These are phyloP conservation scores for Psilocybe tampanensis DNA, from an alignment of 768 basidiomycete genomes.

Conservation along the genomic window DNA sequence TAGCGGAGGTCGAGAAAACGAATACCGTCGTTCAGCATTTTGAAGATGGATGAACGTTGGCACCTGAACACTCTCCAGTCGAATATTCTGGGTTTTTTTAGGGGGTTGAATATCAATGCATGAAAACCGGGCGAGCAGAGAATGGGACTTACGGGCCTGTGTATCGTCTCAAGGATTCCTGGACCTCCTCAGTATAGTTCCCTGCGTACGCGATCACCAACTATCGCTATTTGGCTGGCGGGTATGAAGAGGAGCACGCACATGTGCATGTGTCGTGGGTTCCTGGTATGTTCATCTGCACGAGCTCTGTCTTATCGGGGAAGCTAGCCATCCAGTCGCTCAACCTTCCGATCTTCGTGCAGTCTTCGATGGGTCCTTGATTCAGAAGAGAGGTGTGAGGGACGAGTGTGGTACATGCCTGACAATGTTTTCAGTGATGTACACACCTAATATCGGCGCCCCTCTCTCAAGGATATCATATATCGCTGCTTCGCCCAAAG, in stretches of 20 bases:
- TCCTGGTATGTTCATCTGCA: conserved; percentile 52
- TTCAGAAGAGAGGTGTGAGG: background rate
- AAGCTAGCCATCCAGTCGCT: conserved; percentile 49
- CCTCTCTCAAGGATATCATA: conserved; percentile 22
- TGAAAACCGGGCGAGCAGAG: background rate
- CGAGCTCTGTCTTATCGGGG: conserved; percentile 41
- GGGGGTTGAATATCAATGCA: background rate
- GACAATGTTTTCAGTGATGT: background rate
- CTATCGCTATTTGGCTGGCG: background rate
- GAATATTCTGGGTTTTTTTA: conserved; percentile 28
- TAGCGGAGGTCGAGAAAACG: conserved; percentile 49
- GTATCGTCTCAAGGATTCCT: conserved; percentile 41
- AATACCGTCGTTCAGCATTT: conserved; percentile 48
- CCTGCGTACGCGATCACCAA: conserved; percentile 25
- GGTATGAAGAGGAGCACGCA: conserved; percentile 17
- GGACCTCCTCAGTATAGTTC: conserved; percentile 44
- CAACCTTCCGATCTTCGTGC: conserved; percentile 30
- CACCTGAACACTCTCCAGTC: conserved; percentile 38
- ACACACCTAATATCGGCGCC: conserved; percentile 23
- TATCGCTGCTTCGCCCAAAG: conserved; percentile 13
- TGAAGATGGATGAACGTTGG: conserved; percentile 46
- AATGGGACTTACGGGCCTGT: conserved; percentile 42
- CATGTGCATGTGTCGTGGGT: conserved; percentile 53
- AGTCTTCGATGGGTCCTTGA: conserved; percentile 35
- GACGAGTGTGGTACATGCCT: background rate